These are phyloP conservation scores for Termitomyces titanicus DNA, from an alignment of 768 basidiomycete species.

Conservation along the genomic window DNA sequence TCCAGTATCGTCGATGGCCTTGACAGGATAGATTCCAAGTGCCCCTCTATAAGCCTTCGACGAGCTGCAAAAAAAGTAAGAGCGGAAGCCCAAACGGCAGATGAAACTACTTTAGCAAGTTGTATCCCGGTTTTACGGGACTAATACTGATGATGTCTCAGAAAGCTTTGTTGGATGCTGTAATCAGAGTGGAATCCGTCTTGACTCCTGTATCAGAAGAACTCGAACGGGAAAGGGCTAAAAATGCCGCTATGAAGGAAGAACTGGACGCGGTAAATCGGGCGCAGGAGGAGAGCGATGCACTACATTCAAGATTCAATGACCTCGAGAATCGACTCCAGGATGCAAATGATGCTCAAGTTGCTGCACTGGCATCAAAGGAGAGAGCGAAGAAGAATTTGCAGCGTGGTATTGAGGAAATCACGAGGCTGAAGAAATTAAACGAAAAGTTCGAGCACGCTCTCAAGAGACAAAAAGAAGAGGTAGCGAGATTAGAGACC, in stretches of 20 bases:
- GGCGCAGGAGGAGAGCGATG: background rate
- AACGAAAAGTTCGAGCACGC: constrained; percentile 3
- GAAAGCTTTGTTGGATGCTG: constrained; percentile 5
- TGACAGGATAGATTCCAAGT: background rate
- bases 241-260: background rate
- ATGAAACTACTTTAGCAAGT: constrained; percentile 4
- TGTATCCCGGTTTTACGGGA: background rate
- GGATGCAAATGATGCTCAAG: background rate
- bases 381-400: background rate
- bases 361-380: background rate
- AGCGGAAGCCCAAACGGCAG: background rate
- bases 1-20: constrained; percentile 2
- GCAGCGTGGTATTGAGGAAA: background rate
- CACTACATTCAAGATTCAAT: background rate
- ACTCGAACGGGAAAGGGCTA: constrained; percentile 5
- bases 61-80: constrained; percentile 10
- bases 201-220: background rate
- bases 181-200: background rate
- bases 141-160: background rate
- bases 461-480: constrained; percentile 6
- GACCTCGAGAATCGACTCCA: background rate
- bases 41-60: constrained; percentile 1
- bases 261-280: background rate
- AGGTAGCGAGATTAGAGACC: background rate
- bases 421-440: background rate